A percentile compares a stretch with the other conserved stretches of the same genome.
Evolutionary conservation across 768 basidiomycete genomes (phyloP).

Genomic region (Baorangia bicolor): DNA sequence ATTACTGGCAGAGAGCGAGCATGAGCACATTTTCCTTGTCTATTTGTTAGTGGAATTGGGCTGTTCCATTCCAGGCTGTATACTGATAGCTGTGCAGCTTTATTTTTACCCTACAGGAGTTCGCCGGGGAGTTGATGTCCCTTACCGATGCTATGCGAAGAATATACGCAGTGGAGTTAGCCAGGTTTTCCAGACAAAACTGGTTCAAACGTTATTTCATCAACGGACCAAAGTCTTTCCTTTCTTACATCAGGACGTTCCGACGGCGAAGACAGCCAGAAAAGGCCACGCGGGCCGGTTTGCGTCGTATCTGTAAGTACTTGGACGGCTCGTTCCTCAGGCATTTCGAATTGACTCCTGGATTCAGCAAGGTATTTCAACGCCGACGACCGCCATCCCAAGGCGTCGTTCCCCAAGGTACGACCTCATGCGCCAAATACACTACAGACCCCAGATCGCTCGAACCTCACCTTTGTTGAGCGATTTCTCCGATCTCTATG

Average conservation of each 20-base stretch:
- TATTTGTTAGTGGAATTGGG: constrained; percentile 71
- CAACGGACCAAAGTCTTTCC: constrained; percentile 21
- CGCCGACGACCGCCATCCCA: constrained; percentile 45
- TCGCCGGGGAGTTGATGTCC: constrained; percentile 76
- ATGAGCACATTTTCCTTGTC: constrained; percentile 83
- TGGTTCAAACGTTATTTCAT: constrained; percentile 42
- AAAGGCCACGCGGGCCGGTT: constrained; percentile 18
- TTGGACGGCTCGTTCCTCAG: neutral
- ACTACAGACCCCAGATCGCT: constrained; percentile 69
- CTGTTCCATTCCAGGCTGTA: neutral
- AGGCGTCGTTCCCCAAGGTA: constrained; percentile 77
- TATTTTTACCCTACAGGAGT: constrained; percentile 95
- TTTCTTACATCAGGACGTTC: constrained; percentile 23
- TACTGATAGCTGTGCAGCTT: constrained; percentile 55
- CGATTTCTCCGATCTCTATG: constrained; percentile 70
- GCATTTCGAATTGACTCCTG: constrained; percentile 7
- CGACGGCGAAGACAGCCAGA: constrained; percentile 10
- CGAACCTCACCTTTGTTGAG: constrained; percentile 58
- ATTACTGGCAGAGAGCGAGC: constrained; percentile 48
- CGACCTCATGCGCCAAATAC: constrained; percentile 84
- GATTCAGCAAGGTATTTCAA: constrained; percentile 52
- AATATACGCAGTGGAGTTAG: constrained; percentile 68
- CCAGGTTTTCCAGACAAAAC: constrained; percentile 33
- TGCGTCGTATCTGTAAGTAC: constrained; percentile 45
- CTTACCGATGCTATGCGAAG: constrained; percentile 83